Evolutionary conservation across 176 grass and related monocot genomes (phyloP).

Genomic region (Musa schizocarpa): DNA sequence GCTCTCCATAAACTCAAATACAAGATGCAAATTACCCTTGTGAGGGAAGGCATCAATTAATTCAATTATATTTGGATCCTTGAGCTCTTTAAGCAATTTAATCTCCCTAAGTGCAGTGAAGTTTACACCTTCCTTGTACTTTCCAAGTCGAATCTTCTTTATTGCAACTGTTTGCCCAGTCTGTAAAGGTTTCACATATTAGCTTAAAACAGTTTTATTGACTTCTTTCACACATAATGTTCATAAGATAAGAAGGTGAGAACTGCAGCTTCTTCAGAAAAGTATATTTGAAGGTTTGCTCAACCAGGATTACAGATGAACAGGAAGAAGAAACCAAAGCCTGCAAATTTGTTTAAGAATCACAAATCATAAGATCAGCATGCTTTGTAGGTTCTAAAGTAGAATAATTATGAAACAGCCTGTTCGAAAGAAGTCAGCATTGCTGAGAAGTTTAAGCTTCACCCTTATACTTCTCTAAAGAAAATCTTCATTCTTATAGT

Average conservation of each 20-base stretch:
- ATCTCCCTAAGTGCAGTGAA: conserved; percentile 98
- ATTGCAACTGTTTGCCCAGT: conserved; percentile 81
- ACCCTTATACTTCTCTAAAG: too few relatives aligned
- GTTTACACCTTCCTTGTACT: conserved; percentile 93
- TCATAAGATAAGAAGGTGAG: neutral
- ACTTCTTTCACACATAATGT: neutral
- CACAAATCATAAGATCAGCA: too few relatives aligned
- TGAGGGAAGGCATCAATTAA: conserved; percentile 89
- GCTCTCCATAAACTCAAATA: conserved; percentile 98
- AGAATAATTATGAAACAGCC: too few relatives aligned
- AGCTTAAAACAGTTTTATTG: conserved; percentile 7
- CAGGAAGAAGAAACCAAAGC: neutral
- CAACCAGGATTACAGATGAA: neutral
- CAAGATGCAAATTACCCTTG: conserved; percentile 89
- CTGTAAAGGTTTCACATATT: conserved; percentile 41
- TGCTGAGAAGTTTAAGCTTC: too few relatives aligned
- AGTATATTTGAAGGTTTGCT: neutral
- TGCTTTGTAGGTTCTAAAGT: too few relatives aligned
- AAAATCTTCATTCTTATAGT: too few relatives aligned
- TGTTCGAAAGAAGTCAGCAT: too few relatives aligned
- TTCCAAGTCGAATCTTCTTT: conserved; percentile 85
- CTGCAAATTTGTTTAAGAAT: too few relatives aligned
- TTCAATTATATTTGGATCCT: conserved; percentile 89
- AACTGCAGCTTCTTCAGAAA: neutral
- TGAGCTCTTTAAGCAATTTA: conserved; percentile 88